These are phyloP conservation scores for Cutaneotrichosporon mucoides DNA, from an alignment of 1,284 basidiomycete genomes.

Conservation along the genomic window DNA sequence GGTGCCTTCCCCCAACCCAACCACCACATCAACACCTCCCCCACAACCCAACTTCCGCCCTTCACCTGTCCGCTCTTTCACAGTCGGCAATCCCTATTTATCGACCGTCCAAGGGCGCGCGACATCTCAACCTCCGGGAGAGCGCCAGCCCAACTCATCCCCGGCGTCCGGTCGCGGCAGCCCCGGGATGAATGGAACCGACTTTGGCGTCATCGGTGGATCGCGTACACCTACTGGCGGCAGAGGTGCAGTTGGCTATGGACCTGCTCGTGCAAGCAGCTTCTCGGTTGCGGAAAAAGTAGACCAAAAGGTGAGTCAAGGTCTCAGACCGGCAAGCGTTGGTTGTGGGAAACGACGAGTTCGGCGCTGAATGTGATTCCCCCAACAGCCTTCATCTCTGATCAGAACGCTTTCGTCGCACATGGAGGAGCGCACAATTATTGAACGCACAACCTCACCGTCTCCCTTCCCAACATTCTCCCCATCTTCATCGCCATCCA, in stretches of 20 bases:
- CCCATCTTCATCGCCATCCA: slow-evolving; percentile 36
- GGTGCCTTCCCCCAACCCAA: neutral
- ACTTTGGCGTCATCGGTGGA: slow-evolving; percentile 45
- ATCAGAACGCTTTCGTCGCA: slow-evolving; percentile 42
- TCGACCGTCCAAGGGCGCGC: slow-evolving; percentile 32
- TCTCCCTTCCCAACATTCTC: slow-evolving; percentile 46
- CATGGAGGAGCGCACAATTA: slow-evolving; percentile 37
- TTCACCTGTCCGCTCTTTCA: slow-evolving; percentile 19
- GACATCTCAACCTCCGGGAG: slow-evolving; percentile 40
- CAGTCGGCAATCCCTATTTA: slow-evolving; percentile 22
- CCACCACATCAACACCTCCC: slow-evolving; percentile 4
- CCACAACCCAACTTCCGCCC: slow-evolving; percentile 11
- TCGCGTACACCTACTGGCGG: slow-evolving; percentile 28
- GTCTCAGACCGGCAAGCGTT: neutral
- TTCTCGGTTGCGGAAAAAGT: slow-evolving; percentile 31
- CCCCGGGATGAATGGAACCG: slow-evolving; percentile 22
- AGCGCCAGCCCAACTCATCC: slow-evolving; percentile 32
- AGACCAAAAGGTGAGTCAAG: slow-evolving; percentile 14
- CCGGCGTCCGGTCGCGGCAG: slow-evolving; percentile 36
- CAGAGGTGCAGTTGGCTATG: neutral
- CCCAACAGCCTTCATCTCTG: slow-evolving; percentile 27
- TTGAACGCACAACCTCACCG: slow-evolving; percentile 30
- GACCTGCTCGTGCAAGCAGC: slow-evolving; percentile 33
- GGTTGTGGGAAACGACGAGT: neutral
- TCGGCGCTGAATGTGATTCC: slow-evolving; percentile 2